Conservation (phyloP, 768 basidiomycete genomes). For the Panaeolus papilionaceus region DNA sequence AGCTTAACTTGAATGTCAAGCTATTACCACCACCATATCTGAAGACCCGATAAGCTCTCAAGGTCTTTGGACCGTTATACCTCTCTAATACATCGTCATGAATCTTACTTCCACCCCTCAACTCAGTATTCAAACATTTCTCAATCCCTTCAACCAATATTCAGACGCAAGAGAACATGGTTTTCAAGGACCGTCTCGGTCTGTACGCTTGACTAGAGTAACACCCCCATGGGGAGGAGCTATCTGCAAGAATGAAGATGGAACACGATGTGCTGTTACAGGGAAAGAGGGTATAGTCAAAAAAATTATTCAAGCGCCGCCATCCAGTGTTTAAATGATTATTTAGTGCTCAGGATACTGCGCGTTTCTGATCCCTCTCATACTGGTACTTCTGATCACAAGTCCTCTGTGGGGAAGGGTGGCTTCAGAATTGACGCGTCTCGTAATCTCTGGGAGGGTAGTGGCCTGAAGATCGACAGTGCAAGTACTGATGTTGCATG, state of each 20-base stretch:
- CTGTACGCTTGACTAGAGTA: constrained; percentile 65
- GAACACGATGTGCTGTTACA: constrained; percentile 69
- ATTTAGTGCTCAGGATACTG: constrained; percentile 63
- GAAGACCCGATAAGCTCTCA: neutral
- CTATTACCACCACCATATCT: neutral
- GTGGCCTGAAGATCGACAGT: constrained; percentile 79
- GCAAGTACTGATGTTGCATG: constrained; percentile 84
- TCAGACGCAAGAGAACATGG: constrained; percentile 50
- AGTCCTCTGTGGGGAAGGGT: constrained; percentile 58
- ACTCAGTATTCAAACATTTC: constrained; percentile 35
- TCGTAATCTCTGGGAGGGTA: constrained; percentile 80
- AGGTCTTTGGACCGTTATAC: neutral
- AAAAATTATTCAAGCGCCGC: neutral
- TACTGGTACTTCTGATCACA: constrained; percentile 49
- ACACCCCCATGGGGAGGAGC: constrained; percentile 68
- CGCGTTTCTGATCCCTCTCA: constrained; percentile 58
- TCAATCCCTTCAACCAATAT: constrained; percentile 40
- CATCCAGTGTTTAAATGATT: neutral
- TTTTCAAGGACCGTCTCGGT: constrained; percentile 50
- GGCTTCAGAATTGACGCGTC: constrained; percentile 75
- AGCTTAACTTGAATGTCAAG: neutral
- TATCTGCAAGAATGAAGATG: constrained; percentile 73
- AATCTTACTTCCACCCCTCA: constrained; percentile 27
- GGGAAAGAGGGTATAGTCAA: constrained; percentile 74
- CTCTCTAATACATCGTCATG: constrained; percentile 20